Percentiles rank a stretch among this genome's conserved stretches.
Evolutionary conservation across 2,329 filamentous ascomycete genomes (phyloP).

Genomic region (Pseudogymnoascus sp.): DNA sequence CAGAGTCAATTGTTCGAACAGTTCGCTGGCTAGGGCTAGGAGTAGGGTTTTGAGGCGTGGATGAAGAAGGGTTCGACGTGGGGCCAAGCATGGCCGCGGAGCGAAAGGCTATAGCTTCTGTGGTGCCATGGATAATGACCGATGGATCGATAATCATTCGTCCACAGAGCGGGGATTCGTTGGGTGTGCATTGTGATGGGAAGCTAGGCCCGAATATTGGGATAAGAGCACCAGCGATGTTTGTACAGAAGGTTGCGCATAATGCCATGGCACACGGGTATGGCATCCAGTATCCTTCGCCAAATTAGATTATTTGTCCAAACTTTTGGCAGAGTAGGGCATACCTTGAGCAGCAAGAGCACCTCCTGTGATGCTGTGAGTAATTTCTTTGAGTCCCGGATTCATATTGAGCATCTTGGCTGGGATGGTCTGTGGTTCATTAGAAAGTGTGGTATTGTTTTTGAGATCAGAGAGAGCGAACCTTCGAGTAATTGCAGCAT

Average conservation of each 20-base stretch:
- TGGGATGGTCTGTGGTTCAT: constrained; percentile 63
- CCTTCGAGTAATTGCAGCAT: constrained; percentile 80
- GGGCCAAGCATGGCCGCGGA: not conserved
- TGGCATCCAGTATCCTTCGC: constrained; percentile 90
- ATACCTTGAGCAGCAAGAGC: constrained; percentile 82
- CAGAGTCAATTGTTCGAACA: constrained; percentile 2
- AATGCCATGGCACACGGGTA: constrained; percentile 78
- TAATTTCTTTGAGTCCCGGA: constrained; percentile 77
- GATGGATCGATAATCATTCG: constrained; percentile 57
- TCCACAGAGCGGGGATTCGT: constrained; percentile 55
- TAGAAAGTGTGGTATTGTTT: constrained; percentile 3
- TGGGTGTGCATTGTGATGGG: constrained; percentile 59
- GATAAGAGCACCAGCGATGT: constrained; percentile 76
- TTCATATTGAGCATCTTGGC: constrained; percentile 75
- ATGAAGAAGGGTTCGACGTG: constrained; percentile 7
- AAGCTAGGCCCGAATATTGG: constrained; percentile 86
- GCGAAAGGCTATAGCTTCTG: constrained; percentile 41
- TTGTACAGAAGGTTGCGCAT: constrained; percentile 81
- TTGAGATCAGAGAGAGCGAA: constrained; percentile 32
- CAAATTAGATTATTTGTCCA: constrained; percentile 10
- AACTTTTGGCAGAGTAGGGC: not conserved
- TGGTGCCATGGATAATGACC: constrained; percentile 46
- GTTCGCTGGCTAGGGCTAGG: not conserved
- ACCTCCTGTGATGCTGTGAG: constrained; percentile 90
- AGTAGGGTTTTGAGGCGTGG: constrained; percentile 18